phyloP scores from a whole-genome alignment of 768 basidiomycete genomes.

The Coprinopsis marcescibilis region DNA sequence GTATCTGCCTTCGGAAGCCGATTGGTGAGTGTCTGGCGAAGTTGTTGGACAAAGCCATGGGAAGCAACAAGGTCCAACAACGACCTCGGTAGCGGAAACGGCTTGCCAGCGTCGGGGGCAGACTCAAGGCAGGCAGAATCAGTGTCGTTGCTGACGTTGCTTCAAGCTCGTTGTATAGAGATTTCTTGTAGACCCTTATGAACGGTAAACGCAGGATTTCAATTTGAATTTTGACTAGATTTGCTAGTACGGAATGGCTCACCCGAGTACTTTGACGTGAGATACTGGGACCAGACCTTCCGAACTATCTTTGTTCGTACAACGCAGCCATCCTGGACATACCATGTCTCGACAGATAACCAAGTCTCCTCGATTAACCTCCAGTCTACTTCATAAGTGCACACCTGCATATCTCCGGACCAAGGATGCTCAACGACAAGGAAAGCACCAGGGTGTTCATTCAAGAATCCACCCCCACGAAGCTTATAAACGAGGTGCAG shows the following conservation, averaged over 20 bases:
- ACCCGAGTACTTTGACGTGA: background rate
- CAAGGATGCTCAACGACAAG: background rate
- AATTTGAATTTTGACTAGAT: background rate
- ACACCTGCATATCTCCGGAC: background rate
- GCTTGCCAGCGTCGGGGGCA: background rate
- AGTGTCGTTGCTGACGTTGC: background rate
- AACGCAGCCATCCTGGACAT: background rate
- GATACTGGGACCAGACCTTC: background rate
- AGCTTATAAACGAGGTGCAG: background rate
- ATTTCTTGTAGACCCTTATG: background rate
- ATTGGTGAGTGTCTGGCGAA: background rate
- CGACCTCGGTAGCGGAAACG: background rate
- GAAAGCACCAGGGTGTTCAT: background rate
- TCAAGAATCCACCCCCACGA: background rate
- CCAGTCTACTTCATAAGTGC: too few relatives aligned
- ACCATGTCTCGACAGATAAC: too few relatives aligned
- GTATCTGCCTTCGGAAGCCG: background rate
- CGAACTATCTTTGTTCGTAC: background rate
- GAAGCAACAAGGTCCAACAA: background rate
- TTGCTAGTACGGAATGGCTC: background rate
- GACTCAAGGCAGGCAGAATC: background rate
- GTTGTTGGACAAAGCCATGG: background rate
- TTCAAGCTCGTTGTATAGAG: background rate
- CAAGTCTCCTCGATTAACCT: too few relatives aligned
- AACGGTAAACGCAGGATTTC: too few relatives aligned